Base-by-base conservation (phyloP, 768 basidiomycete species). In the Russula emetica region DNA sequence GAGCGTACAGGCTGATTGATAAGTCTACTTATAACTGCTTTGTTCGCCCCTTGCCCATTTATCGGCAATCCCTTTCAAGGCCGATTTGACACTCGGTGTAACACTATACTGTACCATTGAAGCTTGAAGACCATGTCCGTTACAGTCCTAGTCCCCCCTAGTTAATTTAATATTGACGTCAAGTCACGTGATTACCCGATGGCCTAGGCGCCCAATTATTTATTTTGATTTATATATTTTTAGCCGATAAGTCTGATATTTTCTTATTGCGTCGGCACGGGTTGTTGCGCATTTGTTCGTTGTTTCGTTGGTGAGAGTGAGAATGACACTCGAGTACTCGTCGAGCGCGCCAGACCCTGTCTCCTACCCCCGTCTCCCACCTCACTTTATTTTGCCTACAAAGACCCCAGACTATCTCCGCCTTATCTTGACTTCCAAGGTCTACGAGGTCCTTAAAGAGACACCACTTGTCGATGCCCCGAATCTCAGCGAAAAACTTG, bases 391-490 rank as follows among this genome's bases (percentile, higher is more conserved):
- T 13, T 80, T 90, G 5, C 75, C 86, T 0, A 79, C 80, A 53
- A 82, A 85, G 26, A 85, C 85, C 7, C 92, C 93, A 2, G 93
- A 96, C 73, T 96, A 96, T 74, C 84, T 95, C 50, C 82, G 88
- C 22, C 85, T 96, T 52, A 94, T 94, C 69, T 80, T 95, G 57
- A 90, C 85, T n/a, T 82, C 91, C 6, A 92, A 90, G 74, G 92
- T 95, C 61, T 96, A 96, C 74, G 91, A 94, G 62, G 83, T 94
- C 69, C 73, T 95, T 70, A 85, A 87, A 68, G 90, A 93, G 74
- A 97, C 96, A 0, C 96, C 96, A 2, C 83, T 98, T 45, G 88
- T 94, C 22, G 82, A 82, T 57, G 95, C 96, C 32, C 83, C 86
- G 20, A 92, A 91, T 71, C 83, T 99, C 24, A 95, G 92, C 69